These are phyloP conservation scores for Debaryomyces hansenii DNA, from an alignment of 805 yeast genomes.

Conservation along the genomic window DNA sequence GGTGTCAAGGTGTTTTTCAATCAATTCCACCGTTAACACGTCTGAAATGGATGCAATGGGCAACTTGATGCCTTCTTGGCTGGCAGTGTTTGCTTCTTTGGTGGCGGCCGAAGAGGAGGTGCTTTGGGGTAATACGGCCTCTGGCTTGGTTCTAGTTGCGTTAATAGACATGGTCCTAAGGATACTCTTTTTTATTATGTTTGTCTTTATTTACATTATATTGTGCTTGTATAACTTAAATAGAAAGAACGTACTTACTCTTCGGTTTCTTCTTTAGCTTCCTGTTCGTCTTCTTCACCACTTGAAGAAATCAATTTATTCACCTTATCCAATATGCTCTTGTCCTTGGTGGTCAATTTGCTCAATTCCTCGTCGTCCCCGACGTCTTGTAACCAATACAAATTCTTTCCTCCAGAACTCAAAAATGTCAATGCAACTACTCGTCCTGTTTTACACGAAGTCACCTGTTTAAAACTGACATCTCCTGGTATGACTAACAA, in stretches of 20 bases:
- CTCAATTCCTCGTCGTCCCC: slow-evolving; percentile 63
- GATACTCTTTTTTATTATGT: not conserved
- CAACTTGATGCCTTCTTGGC: slow-evolving; percentile 5
- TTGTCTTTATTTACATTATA: slow-evolving; percentile 3
- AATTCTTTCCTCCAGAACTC: slow-evolving; percentile 58
- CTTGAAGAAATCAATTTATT: slow-evolving; percentile 44
- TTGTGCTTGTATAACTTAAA: slow-evolving; percentile 2
- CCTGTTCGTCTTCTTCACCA: slow-evolving; percentile 27
- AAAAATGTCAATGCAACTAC: slow-evolving; percentile 67
- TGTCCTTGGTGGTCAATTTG: slow-evolving; percentile 60
- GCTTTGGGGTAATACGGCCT: not conserved
- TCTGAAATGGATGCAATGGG: slow-evolving; percentile 36
- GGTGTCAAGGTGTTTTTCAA: slow-evolving; percentile 32
- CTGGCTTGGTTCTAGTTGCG: slow-evolving; percentile 1
- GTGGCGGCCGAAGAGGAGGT: not conserved
- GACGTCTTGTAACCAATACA: slow-evolving; percentile 77
- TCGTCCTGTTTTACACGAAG: slow-evolving; percentile 73
- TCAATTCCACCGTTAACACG: slow-evolving; percentile 28
- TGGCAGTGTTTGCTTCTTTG: not conserved
- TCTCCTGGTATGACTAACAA: slow-evolving; percentile 82
- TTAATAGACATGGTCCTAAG: slow-evolving; percentile 2
- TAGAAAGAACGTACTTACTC: slow-evolving; percentile 14
- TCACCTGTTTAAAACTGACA: slow-evolving; percentile 70
- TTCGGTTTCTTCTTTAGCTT: slow-evolving; percentile 12
- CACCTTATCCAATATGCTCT: slow-evolving; percentile 47